phyloP scores from a whole-genome alignment of 2,329 filamentous ascomycete genomes.

The Hymenoscyphus fraxineus region DNA sequence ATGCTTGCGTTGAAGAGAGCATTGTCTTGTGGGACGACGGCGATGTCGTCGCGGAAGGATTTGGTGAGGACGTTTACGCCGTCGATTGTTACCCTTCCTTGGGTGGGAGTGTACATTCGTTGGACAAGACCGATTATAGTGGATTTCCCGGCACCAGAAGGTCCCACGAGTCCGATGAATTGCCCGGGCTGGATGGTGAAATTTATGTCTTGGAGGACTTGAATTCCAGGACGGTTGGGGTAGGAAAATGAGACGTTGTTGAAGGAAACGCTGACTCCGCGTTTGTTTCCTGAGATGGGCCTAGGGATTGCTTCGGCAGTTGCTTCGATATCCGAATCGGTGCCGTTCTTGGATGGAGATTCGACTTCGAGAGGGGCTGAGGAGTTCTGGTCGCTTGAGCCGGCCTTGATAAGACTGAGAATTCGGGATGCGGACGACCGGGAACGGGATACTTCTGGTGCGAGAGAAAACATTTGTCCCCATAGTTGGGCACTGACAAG shows the following conservation, averaged over 20 bases:
- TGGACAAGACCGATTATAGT: slow-evolving; percentile 71
- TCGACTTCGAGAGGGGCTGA: not conserved
- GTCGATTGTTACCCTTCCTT: slow-evolving; percentile 6
- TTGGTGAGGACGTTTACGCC: not conserved
- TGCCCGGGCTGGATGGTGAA: slow-evolving; percentile 75
- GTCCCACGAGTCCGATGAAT: slow-evolving; percentile 84
- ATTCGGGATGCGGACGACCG: slow-evolving; percentile 58
- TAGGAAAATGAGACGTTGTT: slow-evolving; percentile 3
- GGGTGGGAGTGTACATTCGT: slow-evolving; percentile 81
- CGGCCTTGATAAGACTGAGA: slow-evolving; percentile 46
- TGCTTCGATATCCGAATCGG: slow-evolving; percentile 35
- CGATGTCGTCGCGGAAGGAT: slow-evolving; percentile 48
- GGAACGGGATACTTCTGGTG: slow-evolving; percentile 67
- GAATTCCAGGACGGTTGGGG: not conserved
- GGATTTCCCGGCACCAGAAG: slow-evolving; percentile 76
- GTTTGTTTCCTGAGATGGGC: slow-evolving; percentile 39
- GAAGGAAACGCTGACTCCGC: slow-evolving; percentile 3
- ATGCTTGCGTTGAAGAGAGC: slow-evolving; percentile 55
- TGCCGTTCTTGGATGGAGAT: not conserved
- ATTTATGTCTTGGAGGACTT: slow-evolving; percentile 36
- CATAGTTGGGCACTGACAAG: slow-evolving; percentile 70
- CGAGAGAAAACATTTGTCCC: slow-evolving; percentile 70
- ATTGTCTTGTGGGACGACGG: slow-evolving; percentile 55
- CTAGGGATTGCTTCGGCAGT: slow-evolving; percentile 6
- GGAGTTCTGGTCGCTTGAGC: slow-evolving; percentile 25